Evolutionary conservation across 345 rosid species (phyloP).

Genomic region (Physaria fendleri): DNA sequence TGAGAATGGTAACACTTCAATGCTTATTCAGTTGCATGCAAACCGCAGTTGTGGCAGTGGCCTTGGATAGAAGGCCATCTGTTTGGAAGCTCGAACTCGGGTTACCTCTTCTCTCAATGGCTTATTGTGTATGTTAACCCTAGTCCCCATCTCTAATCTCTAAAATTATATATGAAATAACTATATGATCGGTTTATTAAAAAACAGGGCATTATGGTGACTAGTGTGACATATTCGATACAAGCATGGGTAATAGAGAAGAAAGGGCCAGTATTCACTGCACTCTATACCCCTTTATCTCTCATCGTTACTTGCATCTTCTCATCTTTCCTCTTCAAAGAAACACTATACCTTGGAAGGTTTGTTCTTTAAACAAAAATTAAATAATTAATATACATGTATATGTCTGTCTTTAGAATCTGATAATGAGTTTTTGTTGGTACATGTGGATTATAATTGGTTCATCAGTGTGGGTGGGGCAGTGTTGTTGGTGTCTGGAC

Average conservation of each 20-base stretch:
- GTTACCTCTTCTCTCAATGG: conserved; percentile 62
- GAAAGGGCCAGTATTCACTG: conserved; percentile 81
- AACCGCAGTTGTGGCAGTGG: conserved; percentile 56
- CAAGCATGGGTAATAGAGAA: conserved; percentile 85
- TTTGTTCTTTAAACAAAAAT: not conserved
- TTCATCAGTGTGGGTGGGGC: conserved; percentile 72
- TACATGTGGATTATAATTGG: not conserved
- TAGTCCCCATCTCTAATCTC: not conserved
- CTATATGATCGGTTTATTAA: too few species aligned
- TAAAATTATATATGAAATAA: not conserved
- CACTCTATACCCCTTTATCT: conserved; percentile 74
- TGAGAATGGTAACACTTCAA: conserved; percentile 62
- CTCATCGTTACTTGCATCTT: conserved; percentile 60
- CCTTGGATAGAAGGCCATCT: conserved; percentile 48
- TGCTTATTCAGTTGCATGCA: conserved; percentile 75
- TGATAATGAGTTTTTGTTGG: not conserved
- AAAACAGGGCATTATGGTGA: conserved; percentile 64
- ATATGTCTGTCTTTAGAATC: not conserved
- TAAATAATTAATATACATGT: too few species aligned
- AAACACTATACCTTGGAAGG: conserved; percentile 75
- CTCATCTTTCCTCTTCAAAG: conserved; percentile 68
- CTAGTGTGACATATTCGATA: conserved; percentile 67
- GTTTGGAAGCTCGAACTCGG: conserved; percentile 79
- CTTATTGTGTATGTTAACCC: conserved; percentile 57
- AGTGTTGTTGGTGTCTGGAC: conserved; percentile 66